Conservation (phyloP, 768 basidiomycete genomes). For the Hortiboletus flavorubellus region DNA sequence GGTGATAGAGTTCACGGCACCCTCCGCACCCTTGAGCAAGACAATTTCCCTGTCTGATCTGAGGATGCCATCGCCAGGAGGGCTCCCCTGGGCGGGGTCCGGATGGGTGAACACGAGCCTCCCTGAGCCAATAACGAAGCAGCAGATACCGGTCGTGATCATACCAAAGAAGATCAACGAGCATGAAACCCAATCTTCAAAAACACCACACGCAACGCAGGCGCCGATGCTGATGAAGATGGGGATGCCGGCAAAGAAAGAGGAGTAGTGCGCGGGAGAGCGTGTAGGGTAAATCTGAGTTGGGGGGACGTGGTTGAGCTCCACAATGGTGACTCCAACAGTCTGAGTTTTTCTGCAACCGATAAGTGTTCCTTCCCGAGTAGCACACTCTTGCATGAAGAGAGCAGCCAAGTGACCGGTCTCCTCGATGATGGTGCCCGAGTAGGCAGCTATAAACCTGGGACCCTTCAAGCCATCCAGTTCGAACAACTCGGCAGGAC, state of each 20-base stretch:
- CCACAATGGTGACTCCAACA: constrained; percentile 28
- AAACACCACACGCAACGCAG: constrained; percentile 28
- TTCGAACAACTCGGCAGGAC: constrained; percentile 33
- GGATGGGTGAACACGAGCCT: constrained; percentile 28
- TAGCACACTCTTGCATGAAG: constrained; percentile 21
- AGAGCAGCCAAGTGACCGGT: constrained; percentile 31
- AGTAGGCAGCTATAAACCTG: constrained; percentile 31
- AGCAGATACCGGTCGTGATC: constrained; percentile 30
- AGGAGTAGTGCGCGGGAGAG: constrained; percentile 14
- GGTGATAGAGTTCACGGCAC: constrained; percentile 31
- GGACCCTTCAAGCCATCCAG: constrained; percentile 33
- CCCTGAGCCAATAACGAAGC: constrained; percentile 34
- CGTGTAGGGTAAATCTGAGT: constrained; percentile 17
- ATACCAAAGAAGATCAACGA: constrained; percentile 35
- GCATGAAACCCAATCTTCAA: constrained; percentile 33
- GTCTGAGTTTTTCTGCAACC: constrained; percentile 23
- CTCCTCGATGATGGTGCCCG: constrained; percentile 31
- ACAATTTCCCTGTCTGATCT: constrained; percentile 22
- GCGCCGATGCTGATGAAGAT: constrained; percentile 29
- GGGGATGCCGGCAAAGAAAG: constrained; percentile 29
- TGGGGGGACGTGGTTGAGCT: constrained; percentile 24
- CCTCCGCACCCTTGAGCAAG: constrained; percentile 29
- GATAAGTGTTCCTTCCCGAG: constrained; percentile 10
- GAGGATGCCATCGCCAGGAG: constrained; percentile 32
- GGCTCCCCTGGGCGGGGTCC: constrained; percentile 21